A percentile compares a stretch with the other conserved stretches of the same genome.
Evolutionary conservation across 768 basidiomycete genomes (phyloP).

Genomic region (Cystofilobasidium ferigula): DNA sequence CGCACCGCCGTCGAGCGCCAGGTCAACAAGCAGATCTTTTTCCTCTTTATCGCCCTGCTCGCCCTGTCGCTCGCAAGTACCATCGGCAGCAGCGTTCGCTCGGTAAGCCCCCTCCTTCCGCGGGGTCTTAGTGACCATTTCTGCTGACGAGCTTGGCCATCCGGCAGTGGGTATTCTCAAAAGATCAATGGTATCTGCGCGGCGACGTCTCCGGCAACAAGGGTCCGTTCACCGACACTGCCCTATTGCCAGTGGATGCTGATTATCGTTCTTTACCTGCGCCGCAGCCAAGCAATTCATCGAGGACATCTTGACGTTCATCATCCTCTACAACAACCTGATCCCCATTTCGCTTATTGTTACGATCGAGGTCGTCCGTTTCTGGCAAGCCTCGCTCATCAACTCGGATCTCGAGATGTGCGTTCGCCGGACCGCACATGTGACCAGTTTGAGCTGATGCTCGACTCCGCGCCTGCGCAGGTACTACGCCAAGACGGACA

Average conservation of each 20-base stretch:
- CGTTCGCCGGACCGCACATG: neutral
- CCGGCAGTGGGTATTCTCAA: constrained; percentile 71
- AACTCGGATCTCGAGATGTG: constrained; percentile 93
- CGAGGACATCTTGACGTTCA: constrained; percentile 95
- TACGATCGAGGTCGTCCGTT: constrained; percentile 99
- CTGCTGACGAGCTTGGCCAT: no score
- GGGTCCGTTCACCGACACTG: constrained; percentile 27
- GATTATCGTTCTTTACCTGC: neutral
- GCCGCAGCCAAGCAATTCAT: constrained; percentile 59
- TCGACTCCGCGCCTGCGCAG: neutral
- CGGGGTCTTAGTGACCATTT: no score
- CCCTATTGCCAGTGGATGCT: constrained; percentile 33
- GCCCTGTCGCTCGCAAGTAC: constrained; percentile 82
- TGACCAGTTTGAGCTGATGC: neutral
- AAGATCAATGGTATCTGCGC: constrained; percentile 82
- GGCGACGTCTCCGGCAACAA: constrained; percentile 39
- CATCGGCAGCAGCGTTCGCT: constrained; percentile 78
- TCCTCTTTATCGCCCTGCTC: constrained; percentile 77
- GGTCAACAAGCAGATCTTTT: constrained; percentile 92
- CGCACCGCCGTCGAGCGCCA: constrained; percentile 89
- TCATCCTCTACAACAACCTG: constrained; percentile 97
- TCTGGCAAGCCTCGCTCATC: constrained; percentile 92
- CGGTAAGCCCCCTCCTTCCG: constrained; percentile 42
- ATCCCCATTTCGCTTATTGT: constrained; percentile 98
- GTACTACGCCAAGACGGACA: constrained; percentile 87